Conservation (phyloP, 2,329 filamentous ascomycete species). For the Neoscytalidium dimidiatum region DNA sequence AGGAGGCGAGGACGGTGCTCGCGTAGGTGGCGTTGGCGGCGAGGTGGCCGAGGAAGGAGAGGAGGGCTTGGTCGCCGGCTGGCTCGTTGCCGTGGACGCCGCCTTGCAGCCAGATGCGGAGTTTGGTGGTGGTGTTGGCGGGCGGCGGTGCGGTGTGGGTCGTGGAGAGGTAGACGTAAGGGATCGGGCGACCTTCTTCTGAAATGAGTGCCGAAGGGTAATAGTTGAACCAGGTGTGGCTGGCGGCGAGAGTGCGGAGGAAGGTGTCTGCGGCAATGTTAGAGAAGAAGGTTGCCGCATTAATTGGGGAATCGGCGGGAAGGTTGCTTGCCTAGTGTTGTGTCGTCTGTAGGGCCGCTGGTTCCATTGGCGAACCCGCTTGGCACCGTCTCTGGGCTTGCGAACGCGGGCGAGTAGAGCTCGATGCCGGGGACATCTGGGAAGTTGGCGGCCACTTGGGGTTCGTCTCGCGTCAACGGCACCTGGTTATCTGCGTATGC, state of each 20-base stretch:
- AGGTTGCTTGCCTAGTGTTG: conserved; percentile 23
- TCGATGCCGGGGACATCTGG: conserved; percentile 24
- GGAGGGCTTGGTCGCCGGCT: conserved; percentile 37
- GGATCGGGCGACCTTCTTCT: conserved; percentile 36
- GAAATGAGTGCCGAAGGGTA: conserved; percentile 30
- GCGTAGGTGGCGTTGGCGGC: conserved; percentile 35
- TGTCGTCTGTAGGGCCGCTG: conserved; percentile 25
- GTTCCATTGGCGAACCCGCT: conserved; percentile 24
- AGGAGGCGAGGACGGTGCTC: conserved; percentile 31
- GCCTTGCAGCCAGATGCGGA: conserved; percentile 41
- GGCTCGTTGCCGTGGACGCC: conserved; percentile 41
- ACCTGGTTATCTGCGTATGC: conserved; percentile 21
- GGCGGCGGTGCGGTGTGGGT: neutral
- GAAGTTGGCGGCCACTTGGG: conserved; percentile 22
- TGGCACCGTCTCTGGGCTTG: conserved; percentile 23
- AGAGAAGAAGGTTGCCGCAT: conserved; percentile 25
- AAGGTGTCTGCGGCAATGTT: conserved; percentile 26
- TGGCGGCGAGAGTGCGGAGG: conserved; percentile 30
- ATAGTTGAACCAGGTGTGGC: conserved; percentile 38
- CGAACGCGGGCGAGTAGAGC: conserved; percentile 26
- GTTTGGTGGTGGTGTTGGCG: conserved; percentile 28
- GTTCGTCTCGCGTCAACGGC: neutral
- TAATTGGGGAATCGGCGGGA: conserved; percentile 23
- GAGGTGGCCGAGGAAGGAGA: conserved; percentile 39
- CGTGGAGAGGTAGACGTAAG: conserved; percentile 33